These are phyloP conservation scores for Candida quercuum DNA, from an alignment of 805 yeast genomes.

Conservation along the genomic window DNA sequence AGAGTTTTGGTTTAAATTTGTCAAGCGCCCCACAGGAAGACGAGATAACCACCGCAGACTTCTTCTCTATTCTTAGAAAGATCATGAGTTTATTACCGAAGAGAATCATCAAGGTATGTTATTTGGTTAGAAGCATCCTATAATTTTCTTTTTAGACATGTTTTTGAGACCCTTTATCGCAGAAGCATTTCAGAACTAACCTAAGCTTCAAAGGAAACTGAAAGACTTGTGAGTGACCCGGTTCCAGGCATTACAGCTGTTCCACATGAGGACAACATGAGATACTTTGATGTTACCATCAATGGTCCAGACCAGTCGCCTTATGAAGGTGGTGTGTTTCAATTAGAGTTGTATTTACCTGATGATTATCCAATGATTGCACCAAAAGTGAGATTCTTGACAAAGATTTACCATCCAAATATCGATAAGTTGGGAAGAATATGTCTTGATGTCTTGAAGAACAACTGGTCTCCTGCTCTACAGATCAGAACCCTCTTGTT, in stretches of 20 bases:
- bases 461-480: conserved; percentile 97
- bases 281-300: conserved; percentile 88
- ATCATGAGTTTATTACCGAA: conserved; percentile 52
- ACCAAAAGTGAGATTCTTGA: conserved; percentile 89
- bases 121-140: neutral
- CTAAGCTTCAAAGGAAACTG: conserved; percentile 61
- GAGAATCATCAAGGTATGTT: conserved; percentile 74
- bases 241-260: conserved; percentile 92
- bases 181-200: neutral
- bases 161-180: neutral
- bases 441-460: conserved; percentile 89
- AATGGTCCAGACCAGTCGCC: conserved; percentile 92
- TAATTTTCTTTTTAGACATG: neutral
- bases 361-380: conserved; percentile 99
- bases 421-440: conserved; percentile 93
- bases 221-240: conserved; percentile 86
- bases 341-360: conserved; percentile 82
- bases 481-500: conserved; percentile 90
- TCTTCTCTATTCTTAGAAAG: neutral
- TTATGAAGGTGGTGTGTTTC: conserved; percentile 78
- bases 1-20: no score
- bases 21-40: no score
- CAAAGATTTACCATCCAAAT: conserved; percentile 94
- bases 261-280: conserved; percentile 90
- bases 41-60: neutral